phyloP scores from a whole-genome alignment of 2,329 filamentous ascomycete species.

The Leptographium procerum region DNA sequence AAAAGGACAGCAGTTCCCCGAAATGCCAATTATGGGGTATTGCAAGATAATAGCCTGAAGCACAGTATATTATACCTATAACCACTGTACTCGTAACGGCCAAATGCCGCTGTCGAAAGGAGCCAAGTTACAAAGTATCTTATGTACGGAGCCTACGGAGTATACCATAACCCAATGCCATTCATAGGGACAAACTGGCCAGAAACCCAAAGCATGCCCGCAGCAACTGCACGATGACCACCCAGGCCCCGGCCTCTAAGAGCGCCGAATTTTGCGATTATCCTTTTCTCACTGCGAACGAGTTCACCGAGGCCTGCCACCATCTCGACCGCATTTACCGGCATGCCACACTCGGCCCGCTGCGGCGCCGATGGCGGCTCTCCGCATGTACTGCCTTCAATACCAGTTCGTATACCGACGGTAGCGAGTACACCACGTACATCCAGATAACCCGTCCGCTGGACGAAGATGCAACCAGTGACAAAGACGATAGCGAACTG shows the following conservation, averaged over 20 bases:
- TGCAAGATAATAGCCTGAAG: neutral
- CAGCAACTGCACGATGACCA: neutral
- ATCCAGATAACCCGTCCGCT: conserved; percentile 46
- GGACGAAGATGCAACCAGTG: conserved; percentile 20
- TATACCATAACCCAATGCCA: too few species aligned
- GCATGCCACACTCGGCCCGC: conserved; percentile 42
- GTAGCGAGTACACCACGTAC: conserved; percentile 38
- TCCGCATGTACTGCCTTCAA: conserved; percentile 39
- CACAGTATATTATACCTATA: neutral
- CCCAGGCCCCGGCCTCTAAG: neutral
- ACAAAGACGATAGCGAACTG: conserved; percentile 31
- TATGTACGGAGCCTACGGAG: too few species aligned
- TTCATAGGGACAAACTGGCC: neutral
- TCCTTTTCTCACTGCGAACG: conserved; percentile 47
- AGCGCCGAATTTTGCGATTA: conserved; percentile 38
- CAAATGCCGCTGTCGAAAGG: too few species aligned
- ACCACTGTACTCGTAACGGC: neutral
- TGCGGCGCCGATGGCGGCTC: conserved; percentile 44
- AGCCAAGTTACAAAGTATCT: too few species aligned
- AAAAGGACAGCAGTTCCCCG: neutral
- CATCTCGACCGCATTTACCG: conserved; percentile 48
- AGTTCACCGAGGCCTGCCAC: conserved; percentile 56
- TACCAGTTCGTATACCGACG: conserved; percentile 21
- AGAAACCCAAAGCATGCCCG: neutral
- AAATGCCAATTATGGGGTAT: neutral